Evolutionary conservation across 139 green algal species (phyloP).

Genomic region (Microglena sp.): DNA sequence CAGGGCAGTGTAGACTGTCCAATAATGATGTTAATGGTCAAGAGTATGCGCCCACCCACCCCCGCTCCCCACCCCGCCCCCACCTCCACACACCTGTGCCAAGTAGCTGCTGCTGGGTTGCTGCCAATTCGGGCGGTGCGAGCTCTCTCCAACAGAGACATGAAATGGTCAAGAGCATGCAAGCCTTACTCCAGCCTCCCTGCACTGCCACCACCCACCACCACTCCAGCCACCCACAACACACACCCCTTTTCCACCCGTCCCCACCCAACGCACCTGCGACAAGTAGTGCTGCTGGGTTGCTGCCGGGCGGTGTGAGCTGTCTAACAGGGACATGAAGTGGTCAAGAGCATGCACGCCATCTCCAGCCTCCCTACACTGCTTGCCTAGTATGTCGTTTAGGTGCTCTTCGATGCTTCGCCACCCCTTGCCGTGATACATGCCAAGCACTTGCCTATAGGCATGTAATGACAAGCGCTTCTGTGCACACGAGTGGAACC

Average conservation of each 20-base stretch:
- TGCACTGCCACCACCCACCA: too few species aligned
- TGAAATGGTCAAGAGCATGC: too few species aligned
- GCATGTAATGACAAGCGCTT: constrained; percentile 49
- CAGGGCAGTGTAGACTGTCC: too few species aligned
- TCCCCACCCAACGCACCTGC: too few species aligned
- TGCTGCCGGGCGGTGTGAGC: constrained; percentile 10
- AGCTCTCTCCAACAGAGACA: constrained; percentile 44
- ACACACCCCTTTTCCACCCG: too few species aligned
- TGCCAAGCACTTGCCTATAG: constrained; percentile 64
- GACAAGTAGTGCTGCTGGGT: constrained; percentile 63
- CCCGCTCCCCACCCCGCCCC: too few species aligned
- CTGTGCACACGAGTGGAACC: constrained; percentile 60
- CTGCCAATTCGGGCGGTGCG: constrained; percentile 14
- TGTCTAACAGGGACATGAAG: constrained; percentile 51
- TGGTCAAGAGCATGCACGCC: constrained; percentile 33
- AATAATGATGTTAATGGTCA: too few species aligned
- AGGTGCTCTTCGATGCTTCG: constrained; percentile 81
- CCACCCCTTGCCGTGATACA: constrained; percentile 66
- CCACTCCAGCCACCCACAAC: too few species aligned
- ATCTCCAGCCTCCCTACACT: constrained; percentile 37
- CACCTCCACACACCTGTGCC: too few species aligned
- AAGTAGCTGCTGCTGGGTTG: constrained; percentile 66
- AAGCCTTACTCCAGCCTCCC: too few species aligned
- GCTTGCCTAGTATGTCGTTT: constrained; percentile 68
- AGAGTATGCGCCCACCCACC: too few species aligned